Evolutionary conservation across 2,329 filamentous ascomycete species (phyloP).

Genomic region (Aplosporella prunicola): DNA sequence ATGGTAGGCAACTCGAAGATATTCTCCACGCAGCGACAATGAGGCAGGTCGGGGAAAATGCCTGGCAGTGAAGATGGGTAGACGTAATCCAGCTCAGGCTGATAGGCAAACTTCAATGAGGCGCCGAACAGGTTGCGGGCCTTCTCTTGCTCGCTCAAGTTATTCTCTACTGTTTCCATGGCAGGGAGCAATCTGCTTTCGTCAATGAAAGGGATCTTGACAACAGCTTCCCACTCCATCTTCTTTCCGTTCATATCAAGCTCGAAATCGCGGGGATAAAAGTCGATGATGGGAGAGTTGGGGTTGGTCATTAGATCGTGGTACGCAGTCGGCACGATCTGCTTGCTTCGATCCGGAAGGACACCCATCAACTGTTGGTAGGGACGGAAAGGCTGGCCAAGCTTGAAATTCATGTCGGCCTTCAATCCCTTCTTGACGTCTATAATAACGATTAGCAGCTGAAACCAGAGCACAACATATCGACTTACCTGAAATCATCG

Average conservation of each 20-base stretch:
- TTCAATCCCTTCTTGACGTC: constrained; percentile 83
- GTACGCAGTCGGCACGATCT: constrained; percentile 80
- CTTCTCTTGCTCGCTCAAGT: constrained; percentile 70
- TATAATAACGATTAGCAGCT: constrained; percentile 18
- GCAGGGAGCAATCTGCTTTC: constrained; percentile 75
- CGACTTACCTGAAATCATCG: constrained; percentile 75
- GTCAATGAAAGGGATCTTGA: constrained; percentile 98
- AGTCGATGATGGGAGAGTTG: constrained; percentile 90
- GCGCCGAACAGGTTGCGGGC: constrained; percentile 84
- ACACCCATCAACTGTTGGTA: constrained; percentile 98
- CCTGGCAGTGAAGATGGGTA: constrained; percentile 85
- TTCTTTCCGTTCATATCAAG: constrained; percentile 99
- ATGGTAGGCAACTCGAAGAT: constrained; percentile 90
- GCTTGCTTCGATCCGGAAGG: constrained; percentile 91
- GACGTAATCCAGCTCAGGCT: constrained; percentile 62
- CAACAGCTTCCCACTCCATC: constrained; percentile 98
- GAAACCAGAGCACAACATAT: not conserved
- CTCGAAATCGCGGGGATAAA: constrained; percentile 94
- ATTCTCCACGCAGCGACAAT: constrained; percentile 89
- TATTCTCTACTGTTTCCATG: constrained; percentile 74
- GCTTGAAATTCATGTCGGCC: constrained; percentile 82
- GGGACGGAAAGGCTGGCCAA: constrained; percentile 89
- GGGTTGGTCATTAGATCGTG: constrained; percentile 87
- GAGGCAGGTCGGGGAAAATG: constrained; percentile 77
- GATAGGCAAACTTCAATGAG: constrained; percentile 85